Percentiles rank a stretch among this genome's conserved stretches.
These are phyloP conservation scores for Pleurotus sapidus DNA, from an alignment of 768 basidiomycete species.

Conservation along the genomic window DNA sequence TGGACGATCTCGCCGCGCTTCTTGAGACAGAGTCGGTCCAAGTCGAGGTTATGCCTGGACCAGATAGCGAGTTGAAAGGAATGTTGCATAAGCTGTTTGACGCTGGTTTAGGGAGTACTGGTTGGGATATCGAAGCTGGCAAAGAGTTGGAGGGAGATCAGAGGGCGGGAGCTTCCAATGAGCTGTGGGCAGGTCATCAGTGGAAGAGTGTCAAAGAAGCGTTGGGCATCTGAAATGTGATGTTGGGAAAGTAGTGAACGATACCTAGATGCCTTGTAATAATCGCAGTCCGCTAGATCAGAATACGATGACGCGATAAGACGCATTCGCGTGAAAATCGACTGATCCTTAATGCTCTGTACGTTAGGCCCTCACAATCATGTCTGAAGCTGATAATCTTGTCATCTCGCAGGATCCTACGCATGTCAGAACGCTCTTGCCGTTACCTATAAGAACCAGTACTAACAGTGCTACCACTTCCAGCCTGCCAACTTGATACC, in stretches of 20 bases:
- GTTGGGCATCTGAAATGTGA: too few species aligned
- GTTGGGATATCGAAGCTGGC: conserved; percentile 12
- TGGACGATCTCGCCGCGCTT: conserved; percentile 20
- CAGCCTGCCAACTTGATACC: conserved; percentile 93
- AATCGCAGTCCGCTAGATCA: too few species aligned
- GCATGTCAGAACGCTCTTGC: conserved; percentile 41
- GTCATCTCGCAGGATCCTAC: conserved; percentile 59
- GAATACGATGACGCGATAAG: too few species aligned
- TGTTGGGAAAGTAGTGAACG: too few species aligned
- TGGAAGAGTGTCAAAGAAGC: conserved; percentile 19
- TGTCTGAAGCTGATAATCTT: conserved; percentile 37
- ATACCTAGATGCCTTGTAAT: too few species aligned
- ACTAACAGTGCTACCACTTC: background rate
- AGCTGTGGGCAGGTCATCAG: conserved; percentile 16
- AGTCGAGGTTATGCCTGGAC: conserved; percentile 11
- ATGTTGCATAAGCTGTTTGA: conserved; percentile 9
- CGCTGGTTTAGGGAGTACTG: conserved; percentile 13
- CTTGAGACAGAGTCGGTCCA: conserved; percentile 16
- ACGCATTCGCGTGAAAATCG: too few species aligned
- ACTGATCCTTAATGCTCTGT: too few species aligned
- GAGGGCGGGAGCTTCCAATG: conserved; percentile 17
- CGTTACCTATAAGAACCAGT: conserved; percentile 6
- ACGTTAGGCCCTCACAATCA: background rate
- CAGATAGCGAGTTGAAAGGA: background rate
- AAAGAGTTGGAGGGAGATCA: conserved; percentile 7